These are phyloP conservation scores for Macaranga tanarius DNA, from an alignment of 441 rosid genomes.

Conservation along the genomic window DNA sequence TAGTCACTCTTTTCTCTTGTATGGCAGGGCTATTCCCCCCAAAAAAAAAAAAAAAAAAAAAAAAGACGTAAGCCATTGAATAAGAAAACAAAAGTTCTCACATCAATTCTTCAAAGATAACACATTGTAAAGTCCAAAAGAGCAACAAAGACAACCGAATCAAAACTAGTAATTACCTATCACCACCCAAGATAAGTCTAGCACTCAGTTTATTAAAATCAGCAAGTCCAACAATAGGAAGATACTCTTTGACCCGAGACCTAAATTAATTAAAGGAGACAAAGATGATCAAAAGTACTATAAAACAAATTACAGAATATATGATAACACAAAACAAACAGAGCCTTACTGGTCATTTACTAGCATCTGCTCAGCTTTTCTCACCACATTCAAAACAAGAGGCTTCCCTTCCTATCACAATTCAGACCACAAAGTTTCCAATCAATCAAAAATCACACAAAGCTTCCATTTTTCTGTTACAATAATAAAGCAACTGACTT, in stretches of 20 bases:
- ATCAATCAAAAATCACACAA: neutral
- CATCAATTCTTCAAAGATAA: too few relatives aligned
- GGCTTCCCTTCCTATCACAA: slow-evolving; percentile 88
- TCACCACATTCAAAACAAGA: slow-evolving; percentile 88
- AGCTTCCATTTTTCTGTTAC: too few relatives aligned
- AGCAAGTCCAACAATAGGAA: slow-evolving; percentile 88
- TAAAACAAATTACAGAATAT: neutral
- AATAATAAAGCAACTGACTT: neutral
- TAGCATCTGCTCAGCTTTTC: slow-evolving; percentile 81
- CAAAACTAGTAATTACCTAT: slow-evolving; percentile 48
- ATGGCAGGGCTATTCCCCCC: slow-evolving; percentile 76
- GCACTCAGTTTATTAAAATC: slow-evolving; percentile 96
- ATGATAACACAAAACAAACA: neutral
- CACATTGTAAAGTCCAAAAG: neutral
- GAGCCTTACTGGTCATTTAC: slow-evolving; percentile 57
- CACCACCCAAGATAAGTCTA: slow-evolving; percentile 78
- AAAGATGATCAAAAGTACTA: neutral
- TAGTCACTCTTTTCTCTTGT: slow-evolving; percentile 77
- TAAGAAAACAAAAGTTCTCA: neutral
- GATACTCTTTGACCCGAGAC: slow-evolving; percentile 87
- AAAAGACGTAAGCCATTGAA: neutral
- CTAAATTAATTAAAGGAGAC: slow-evolving; percentile 29
- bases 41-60: neutral
- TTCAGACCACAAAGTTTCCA: neutral
- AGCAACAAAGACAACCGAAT: neutral